Conservation (phyloP, 2,329 filamentous ascomycete species). For the Phoma sp. region DNA sequence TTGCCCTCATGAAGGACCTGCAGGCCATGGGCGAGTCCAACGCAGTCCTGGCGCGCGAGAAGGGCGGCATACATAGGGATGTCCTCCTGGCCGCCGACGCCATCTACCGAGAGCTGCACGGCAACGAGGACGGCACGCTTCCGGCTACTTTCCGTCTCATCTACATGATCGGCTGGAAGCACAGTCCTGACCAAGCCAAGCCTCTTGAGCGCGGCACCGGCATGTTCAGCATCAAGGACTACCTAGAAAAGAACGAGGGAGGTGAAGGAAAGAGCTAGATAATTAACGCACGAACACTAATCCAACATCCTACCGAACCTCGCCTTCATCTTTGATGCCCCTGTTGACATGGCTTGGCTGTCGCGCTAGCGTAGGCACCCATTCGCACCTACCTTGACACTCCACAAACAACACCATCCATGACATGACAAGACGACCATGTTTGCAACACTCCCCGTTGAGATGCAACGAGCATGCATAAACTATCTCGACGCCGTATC, state of each 20-base stretch:
- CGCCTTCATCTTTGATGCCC: too few relatives aligned
- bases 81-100: constrained; percentile 85
- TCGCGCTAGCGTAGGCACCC: constrained; percentile 7
- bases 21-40: constrained; percentile 97
- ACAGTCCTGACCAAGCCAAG: constrained; percentile 76
- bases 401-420: not conserved
- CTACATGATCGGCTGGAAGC: constrained; percentile 99
- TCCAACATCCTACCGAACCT: too few relatives aligned
- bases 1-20: constrained; percentile 90
- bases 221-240: constrained; percentile 85
- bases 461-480: constrained; percentile 32
- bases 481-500: constrained; percentile 14
- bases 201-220: constrained; percentile 85
- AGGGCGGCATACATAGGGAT: constrained; percentile 76
- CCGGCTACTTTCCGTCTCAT: constrained; percentile 95
- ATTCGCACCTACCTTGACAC: not conserved
- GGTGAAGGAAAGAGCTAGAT: constrained; percentile 11
- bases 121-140: constrained; percentile 67
- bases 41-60: constrained; percentile 83
- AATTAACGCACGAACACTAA: not conserved
- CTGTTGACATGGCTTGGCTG: not conserved
- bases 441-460: constrained; percentile 12
- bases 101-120: constrained; percentile 88
- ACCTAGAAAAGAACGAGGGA: constrained; percentile 61
- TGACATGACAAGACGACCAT: not conserved